Evolutionary conservation across 2,329 filamentous ascomycete species (phyloP).

Genomic region (Helotiales sp.): DNA sequence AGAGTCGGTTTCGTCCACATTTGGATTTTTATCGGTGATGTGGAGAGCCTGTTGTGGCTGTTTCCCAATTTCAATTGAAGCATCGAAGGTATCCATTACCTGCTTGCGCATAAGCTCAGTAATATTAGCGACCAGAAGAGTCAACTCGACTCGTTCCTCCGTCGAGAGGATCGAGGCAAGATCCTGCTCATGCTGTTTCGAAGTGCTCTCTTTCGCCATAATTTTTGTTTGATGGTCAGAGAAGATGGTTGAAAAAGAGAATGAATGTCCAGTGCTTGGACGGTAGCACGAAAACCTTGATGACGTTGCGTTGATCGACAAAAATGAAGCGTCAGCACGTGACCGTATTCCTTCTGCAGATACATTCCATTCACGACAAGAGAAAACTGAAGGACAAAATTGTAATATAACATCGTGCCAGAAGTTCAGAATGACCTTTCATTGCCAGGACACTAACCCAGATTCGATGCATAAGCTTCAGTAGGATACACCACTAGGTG

Average conservation of each 20-base stretch:
- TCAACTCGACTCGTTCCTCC: constrained; percentile 44
- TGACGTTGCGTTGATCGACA: too few relatives aligned
- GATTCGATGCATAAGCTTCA: too few relatives aligned
- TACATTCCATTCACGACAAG: too few relatives aligned
- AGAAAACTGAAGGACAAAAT: too few relatives aligned
- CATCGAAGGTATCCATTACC: constrained; percentile 52
- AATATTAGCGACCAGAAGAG: constrained; percentile 51
- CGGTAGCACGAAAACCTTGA: neutral
- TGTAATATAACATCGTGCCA: too few relatives aligned
- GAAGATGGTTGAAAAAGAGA: neutral
- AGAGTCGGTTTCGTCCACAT: constrained; percentile 31
- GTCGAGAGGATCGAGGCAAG: constrained; percentile 31
- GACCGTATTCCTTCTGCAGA: too few relatives aligned
- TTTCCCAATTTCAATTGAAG: constrained; percentile 26
- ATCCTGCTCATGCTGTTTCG: constrained; percentile 27
- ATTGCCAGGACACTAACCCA: too few relatives aligned
- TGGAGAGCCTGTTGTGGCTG: constrained; percentile 32
- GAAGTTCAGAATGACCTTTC: too few relatives aligned
- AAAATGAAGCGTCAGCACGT: too few relatives aligned
- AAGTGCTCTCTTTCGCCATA: constrained; percentile 25
- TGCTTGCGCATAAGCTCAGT: constrained; percentile 56
- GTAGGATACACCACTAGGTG: too few relatives aligned
- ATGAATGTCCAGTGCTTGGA: neutral
- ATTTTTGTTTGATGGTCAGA: neutral
- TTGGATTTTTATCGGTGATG: constrained; percentile 39